Percentiles rank a stretch among this genome's conserved stretches.
These are phyloP conservation scores for Inosperma sp. DNA, from an alignment of 768 basidiomycete species.

Conservation along the genomic window DNA sequence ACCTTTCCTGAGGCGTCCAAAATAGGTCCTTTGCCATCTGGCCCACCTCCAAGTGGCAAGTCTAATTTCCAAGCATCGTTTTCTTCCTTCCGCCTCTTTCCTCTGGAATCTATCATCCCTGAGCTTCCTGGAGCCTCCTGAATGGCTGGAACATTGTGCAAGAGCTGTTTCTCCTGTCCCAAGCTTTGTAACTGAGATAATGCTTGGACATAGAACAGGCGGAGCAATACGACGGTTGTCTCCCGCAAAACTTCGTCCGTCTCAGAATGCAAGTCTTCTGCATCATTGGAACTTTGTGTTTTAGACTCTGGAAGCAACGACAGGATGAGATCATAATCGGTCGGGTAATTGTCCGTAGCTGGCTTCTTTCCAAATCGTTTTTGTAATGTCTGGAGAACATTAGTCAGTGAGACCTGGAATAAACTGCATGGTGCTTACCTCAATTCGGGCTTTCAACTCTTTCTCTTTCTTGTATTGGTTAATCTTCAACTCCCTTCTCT, in stretches of 20 bases:
- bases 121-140: conserved; percentile 24
- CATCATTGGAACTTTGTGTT: conserved; percentile 24
- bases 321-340: conserved; percentile 59
- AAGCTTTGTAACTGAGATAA: conserved; percentile 62
- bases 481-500: conserved; percentile 83
- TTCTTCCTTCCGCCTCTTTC: conserved; percentile 38
- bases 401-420: too few relatives aligned
- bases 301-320: conserved; percentile 49
- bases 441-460: conserved; percentile 63
- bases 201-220: conserved; percentile 67
- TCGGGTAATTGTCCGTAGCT: conserved; percentile 29
- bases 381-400: conserved; percentile 43
- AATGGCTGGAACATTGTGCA: conserved; percentile 50
- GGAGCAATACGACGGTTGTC: conserved; percentile 63
- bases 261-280: conserved; percentile 51
- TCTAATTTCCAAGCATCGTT: conserved; percentile 75
- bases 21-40: conserved; percentile 56
- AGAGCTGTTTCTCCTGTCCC: conserved; percentile 66
- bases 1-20: conserved; percentile 79
- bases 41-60: conserved; percentile 38
- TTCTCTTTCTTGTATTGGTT: conserved; percentile 86
- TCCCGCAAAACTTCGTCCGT: conserved; percentile 65
- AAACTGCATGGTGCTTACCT: conserved; percentile 58
- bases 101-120: conserved; percentile 37
- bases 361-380: conserved; percentile 46